Evolutionary conservation across 176 grass and related monocot genomes (phyloP).

Genomic region (Chloris gayana): DNA sequence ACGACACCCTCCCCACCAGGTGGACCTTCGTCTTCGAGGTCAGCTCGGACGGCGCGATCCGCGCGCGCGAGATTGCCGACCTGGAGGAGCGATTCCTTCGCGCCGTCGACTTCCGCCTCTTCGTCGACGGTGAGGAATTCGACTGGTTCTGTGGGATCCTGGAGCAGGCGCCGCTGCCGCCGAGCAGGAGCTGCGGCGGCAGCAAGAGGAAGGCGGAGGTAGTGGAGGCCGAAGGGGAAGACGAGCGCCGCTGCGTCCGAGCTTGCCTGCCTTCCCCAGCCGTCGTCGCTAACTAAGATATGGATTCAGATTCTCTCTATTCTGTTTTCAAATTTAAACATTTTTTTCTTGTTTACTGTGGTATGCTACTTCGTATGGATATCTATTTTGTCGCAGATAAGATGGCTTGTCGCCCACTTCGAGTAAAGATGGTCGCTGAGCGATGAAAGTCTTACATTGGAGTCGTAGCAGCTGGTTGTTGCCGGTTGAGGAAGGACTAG

Average conservation of each 20-base stretch:
- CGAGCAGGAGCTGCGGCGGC: background rate
- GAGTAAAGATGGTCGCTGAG: background rate
- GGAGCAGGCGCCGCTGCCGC: background rate
- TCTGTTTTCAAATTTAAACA: no score
- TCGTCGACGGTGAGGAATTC: background rate
- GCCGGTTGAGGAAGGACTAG: no score
- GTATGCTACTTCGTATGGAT: background rate
- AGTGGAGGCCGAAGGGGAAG: background rate
- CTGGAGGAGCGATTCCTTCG: conserved; percentile 13
- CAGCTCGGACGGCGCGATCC: background rate
- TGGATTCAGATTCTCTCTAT: background rate
- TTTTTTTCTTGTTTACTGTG: background rate
- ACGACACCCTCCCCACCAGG: background rate
- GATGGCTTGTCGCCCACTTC: no score
- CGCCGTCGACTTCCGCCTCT: background rate
- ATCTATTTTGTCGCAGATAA: background rate
- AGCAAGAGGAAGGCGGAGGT: background rate
- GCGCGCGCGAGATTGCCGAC: background rate
- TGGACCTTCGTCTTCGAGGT: conserved; percentile 8
- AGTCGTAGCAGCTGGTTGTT: no score
- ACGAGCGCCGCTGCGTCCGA: background rate
- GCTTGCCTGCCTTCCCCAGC: background rate
- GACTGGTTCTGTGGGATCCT: background rate
- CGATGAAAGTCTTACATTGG: no score
- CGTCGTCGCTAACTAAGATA: background rate